Conservation (phyloP, 495 filamentous ascomycete genomes). For the Trichoderma erinaceum region DNA sequence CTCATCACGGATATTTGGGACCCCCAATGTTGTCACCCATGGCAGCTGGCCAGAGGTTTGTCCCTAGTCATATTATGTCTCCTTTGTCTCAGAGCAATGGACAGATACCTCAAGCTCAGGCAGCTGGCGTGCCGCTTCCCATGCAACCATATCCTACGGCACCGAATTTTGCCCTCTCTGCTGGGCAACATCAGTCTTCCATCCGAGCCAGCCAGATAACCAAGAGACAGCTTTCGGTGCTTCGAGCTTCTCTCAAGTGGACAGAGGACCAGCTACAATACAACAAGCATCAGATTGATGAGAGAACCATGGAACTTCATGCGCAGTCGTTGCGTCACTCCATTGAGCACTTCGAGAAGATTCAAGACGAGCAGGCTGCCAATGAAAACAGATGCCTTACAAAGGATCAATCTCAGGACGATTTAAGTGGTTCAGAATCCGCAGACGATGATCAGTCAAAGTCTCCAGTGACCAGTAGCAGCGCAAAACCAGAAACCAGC, state of each 20-base stretch:
- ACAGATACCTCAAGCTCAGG: not conserved
- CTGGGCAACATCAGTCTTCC: constrained; percentile 26
- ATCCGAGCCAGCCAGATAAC: constrained; percentile 45
- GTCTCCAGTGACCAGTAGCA: not conserved
- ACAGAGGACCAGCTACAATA: constrained; percentile 38
- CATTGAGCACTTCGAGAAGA: constrained; percentile 36
- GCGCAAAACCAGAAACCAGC: constrained; percentile 20
- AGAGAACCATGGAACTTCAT: constrained; percentile 31
- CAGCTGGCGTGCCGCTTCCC: not conserved
- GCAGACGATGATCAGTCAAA: not conserved
- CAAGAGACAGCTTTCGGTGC: constrained; percentile 36
- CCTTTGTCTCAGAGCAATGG: not conserved
- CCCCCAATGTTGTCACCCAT: constrained; percentile 18
- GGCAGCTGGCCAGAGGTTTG: not conserved
- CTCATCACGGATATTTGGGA: not conserved
- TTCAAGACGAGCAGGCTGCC: constrained; percentile 29
- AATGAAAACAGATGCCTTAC: constrained; percentile 23
- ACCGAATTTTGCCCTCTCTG: not conserved
- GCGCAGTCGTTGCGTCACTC: constrained; percentile 28
- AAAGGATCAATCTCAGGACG: not conserved
- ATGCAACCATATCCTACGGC: not conserved
- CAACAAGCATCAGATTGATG: constrained; percentile 47
- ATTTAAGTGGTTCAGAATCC: constrained; percentile 15
- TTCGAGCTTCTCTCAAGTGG: constrained; percentile 34
- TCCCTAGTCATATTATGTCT: not conserved